Evolutionary conservation across 208 protist species (phyloP).

Genomic region (Trichomonas vaginalis): DNA sequence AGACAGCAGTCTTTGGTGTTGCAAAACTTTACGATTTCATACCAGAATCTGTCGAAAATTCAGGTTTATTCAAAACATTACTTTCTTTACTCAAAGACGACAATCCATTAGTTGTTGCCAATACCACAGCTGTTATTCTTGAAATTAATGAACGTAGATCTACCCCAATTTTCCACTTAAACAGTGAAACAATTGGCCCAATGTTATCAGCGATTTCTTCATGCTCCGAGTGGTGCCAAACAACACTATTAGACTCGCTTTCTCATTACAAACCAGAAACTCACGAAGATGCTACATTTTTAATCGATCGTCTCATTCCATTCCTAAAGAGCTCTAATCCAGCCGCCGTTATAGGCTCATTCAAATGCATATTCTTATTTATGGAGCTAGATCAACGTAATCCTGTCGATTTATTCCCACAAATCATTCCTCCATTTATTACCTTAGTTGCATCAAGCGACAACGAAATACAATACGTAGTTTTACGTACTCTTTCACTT

Average conservation of each 20-base stretch:
- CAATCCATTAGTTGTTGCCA: slow-evolving; percentile 83
- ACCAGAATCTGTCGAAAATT: slow-evolving; percentile 58
- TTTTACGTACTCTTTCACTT: slow-evolving; percentile 90
- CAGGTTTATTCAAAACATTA: slow-evolving; percentile 53
- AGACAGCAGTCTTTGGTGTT: slow-evolving; percentile 82
- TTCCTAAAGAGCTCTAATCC: slow-evolving; percentile 85
- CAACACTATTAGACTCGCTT: slow-evolving; percentile 86
- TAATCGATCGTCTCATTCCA: slow-evolving; percentile 74
- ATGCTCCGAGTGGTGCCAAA: slow-evolving; percentile 89
- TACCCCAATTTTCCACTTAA: slow-evolving; percentile 48
- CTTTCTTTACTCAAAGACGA: slow-evolving; percentile 67
- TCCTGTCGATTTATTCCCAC: slow-evolving; percentile 48
- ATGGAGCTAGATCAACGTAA: slow-evolving; percentile 43
- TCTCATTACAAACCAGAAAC: slow-evolving; percentile 34
- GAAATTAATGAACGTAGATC: slow-evolving; percentile 63
- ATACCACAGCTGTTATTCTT: slow-evolving; percentile 69
- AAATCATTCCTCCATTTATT: slow-evolving; percentile 71
- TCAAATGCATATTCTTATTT: slow-evolving; percentile 70
- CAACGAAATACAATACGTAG: slow-evolving; percentile 91
- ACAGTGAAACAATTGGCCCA: slow-evolving; percentile 60
- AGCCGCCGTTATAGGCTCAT: slow-evolving; percentile 82
- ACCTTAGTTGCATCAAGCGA: slow-evolving; percentile 54
- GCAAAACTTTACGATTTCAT: slow-evolving; percentile 86
- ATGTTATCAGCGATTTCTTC: slow-evolving; percentile 77
- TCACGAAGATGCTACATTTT: slow-evolving; percentile 53